Evolutionary conservation across 192 early-diverging fungal genomes (phyloP), one percentile per base, ranked within the genome.

Genomic region (Entomortierella parvispora): DNA sequence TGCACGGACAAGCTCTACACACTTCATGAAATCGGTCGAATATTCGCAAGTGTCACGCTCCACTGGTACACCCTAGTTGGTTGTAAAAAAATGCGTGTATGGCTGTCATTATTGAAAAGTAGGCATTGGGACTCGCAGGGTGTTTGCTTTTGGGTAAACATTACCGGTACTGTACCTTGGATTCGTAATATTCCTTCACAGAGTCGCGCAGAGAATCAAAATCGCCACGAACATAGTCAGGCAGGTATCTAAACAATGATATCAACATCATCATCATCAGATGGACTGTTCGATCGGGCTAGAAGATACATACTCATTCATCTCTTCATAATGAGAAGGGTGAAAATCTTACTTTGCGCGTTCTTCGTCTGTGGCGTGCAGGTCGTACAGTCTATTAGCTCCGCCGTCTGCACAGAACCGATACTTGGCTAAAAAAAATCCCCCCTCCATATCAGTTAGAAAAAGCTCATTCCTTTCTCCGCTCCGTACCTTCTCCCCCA

Each of bases 21-120:
- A 93, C 79, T 98, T 98, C 87, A 92, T 92, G 59, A 98, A 93
- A 76, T 98, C 96, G 8, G 95, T 97, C 1, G 87, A 82, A 37
- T 92, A 56, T 66, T 92, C 82, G 23, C 86, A 84, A 10, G 57
- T 44, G 14, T 72, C 44, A 26, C 62, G 34, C 23, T 80, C 69
- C 43, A 94, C 65, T 68, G 69, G 87, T 50, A 83, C 93, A 70
- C 86, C 83, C 83, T 74, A 69, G 18, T 12, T 18, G 1, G 26
- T 1, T 37, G 17, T 12, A 62, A 60, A 53, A 61, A 11, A 29
- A 53, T 4, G 18, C 33, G 31, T 25, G 31, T 22, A 7, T 2
- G 14, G 56, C 10, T 14, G 12, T 58, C 25, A 60, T 45, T 40
- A 2, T 18, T 46, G 28, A n/a, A n/a, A n/a, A n/a, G n/a, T n/a